These are phyloP conservation scores for Oemleria cerasiformis DNA, from an alignment of 306 rosid genomes.

Conservation along the genomic window DNA sequence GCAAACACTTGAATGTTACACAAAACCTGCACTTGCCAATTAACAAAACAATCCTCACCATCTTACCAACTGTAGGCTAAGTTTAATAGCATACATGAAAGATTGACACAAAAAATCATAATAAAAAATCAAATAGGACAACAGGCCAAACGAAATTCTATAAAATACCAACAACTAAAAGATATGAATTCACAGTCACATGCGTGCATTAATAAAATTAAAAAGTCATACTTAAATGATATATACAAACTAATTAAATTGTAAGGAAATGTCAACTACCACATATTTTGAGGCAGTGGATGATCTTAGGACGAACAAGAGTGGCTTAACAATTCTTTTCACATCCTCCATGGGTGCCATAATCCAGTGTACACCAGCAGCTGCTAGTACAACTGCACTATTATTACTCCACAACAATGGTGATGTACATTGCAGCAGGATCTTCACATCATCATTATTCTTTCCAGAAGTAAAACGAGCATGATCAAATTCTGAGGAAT, in stretches of 20 bases:
- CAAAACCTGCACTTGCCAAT: constrained; percentile 60
- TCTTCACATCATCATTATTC: constrained; percentile 65
- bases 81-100: neutral
- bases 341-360: constrained; percentile 71
- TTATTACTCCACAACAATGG: constrained; percentile 95
- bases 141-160: constrained; percentile 4
- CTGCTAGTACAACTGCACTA: constrained; percentile 95
- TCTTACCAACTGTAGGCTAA: constrained; percentile 2
- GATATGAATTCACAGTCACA: neutral
- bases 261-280: constrained; percentile 47
- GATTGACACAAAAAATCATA: neutral
- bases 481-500: constrained; percentile 46
- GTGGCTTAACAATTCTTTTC: constrained; percentile 75
- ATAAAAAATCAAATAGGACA: constrained; percentile 22
- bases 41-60: constrained; percentile 30
- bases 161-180: neutral
- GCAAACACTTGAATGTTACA: constrained; percentile 96
- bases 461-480: constrained; percentile 54
- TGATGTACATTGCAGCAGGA: constrained; percentile 81
- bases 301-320: constrained; percentile 78
- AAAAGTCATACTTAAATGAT: neutral
- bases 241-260: constrained; percentile 10
- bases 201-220: neutral
- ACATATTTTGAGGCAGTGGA: constrained; percentile 81
- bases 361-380: constrained; percentile 93